Conservation (phyloP, 2,329 filamentous ascomycete genomes). For the Colletotrichum tabaci region DNA sequence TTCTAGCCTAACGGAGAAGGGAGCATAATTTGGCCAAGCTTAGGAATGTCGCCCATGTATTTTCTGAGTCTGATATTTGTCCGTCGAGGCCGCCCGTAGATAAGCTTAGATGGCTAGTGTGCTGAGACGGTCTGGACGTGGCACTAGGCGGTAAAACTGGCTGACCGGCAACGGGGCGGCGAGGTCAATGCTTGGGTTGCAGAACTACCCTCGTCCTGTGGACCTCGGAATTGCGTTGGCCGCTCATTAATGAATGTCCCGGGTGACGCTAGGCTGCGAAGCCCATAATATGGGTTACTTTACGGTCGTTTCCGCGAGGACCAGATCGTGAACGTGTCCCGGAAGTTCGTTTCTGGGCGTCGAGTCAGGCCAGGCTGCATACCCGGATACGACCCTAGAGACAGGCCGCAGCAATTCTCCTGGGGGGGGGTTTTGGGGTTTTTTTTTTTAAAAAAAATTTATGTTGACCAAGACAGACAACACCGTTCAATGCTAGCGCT, state of each 20-base stretch:
- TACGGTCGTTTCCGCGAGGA: slow-evolving; percentile 20
- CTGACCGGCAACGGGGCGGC: neutral
- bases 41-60: slow-evolving; percentile 10
- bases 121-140: slow-evolving; percentile 17
- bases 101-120: slow-evolving; percentile 41
- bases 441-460: too few relatives aligned
- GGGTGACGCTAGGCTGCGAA: neutral
- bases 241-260: neutral
- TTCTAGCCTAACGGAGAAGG: neutral
- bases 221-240: slow-evolving; percentile 11
- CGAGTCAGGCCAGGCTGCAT: neutral
- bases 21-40: slow-evolving; percentile 25
- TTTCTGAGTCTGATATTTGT: slow-evolving; percentile 18
- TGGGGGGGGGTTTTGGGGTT: too few relatives aligned
- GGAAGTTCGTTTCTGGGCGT: slow-evolving; percentile 2
- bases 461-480: neutral
- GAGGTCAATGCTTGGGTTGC: slow-evolving; percentile 23
- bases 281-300: neutral
- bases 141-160: slow-evolving; percentile 12
- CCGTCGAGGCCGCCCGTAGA: slow-evolving; percentile 6
- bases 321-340: slow-evolving; percentile 12
- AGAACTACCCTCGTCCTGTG: slow-evolving; percentile 2
- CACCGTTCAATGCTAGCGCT: slow-evolving; percentile 4
- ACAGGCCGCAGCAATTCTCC: slow-evolving; percentile 7
- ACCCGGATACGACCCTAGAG: neutral